These are phyloP conservation scores for Candida albicans DNA, from an alignment of 1,139 yeast species.

Conservation along the genomic window DNA sequence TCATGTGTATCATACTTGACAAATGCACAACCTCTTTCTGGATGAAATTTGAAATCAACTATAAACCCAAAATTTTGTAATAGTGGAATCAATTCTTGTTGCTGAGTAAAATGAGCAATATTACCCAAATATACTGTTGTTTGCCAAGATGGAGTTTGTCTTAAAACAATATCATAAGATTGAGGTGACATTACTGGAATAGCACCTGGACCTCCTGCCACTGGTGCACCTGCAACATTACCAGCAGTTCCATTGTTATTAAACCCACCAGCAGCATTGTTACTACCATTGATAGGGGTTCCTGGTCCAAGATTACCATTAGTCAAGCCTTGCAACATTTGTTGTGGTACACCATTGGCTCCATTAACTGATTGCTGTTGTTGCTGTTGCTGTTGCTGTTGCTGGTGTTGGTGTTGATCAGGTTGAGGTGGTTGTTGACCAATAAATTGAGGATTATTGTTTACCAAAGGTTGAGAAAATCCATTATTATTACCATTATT, in stretches of 20 bases:
- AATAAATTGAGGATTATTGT: constrained; percentile 4
- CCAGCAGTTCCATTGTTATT: constrained; percentile 5
- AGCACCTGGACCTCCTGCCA: not conserved
- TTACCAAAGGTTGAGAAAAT: constrained; percentile 9
- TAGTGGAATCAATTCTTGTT: constrained; percentile 72
- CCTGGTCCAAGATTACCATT: constrained; percentile 5
- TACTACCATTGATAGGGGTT: constrained; percentile 1
- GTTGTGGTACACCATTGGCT: constrained; percentile 2
- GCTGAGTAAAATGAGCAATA: constrained; percentile 73
- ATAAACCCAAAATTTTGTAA: constrained; percentile 80
- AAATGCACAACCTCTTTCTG: constrained; percentile 83
- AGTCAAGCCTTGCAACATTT: constrained; percentile 5
- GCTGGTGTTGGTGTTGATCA: constrained; percentile 1
- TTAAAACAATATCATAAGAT: constrained; percentile 65
- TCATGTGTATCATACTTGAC: constrained; percentile 86
- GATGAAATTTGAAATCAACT: constrained; percentile 76
- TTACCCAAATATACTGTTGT: constrained; percentile 91
- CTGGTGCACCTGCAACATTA: constrained; percentile 5
- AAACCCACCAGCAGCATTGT: not conserved
- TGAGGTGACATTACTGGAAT: constrained; percentile 48
- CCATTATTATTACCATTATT: constrained; percentile 3
- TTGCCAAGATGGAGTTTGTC: constrained; percentile 81
- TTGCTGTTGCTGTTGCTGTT: constrained; percentile 3
- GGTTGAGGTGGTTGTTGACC: constrained; percentile 2
- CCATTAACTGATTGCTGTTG: not conserved